These are phyloP conservation scores for Danielia oregonensis DNA, from an alignment of 805 yeast species.

Conservation along the genomic window DNA sequence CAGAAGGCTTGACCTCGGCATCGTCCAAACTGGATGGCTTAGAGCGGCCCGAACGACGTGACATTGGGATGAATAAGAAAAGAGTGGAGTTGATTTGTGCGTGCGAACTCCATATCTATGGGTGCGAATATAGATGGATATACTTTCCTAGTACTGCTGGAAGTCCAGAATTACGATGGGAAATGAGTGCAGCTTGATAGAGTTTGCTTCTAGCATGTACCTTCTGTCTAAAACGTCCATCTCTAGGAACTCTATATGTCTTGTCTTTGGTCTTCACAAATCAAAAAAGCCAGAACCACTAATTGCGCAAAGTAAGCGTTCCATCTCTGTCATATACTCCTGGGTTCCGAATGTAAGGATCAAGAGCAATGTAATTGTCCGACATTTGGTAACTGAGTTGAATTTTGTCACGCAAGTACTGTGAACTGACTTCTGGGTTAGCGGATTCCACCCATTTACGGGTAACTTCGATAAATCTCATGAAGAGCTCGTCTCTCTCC, in stretches of 20 bases:
- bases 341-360: constrained; percentile 79
- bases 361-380: constrained; percentile 63
- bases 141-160: too few relatives aligned
- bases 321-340: constrained; percentile 78
- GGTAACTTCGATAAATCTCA: constrained; percentile 60
- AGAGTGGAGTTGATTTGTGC: too few relatives aligned
- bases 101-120: too few relatives aligned
- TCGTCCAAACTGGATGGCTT: constrained; percentile 1
- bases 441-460: constrained; percentile 73
- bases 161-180: too few relatives aligned
- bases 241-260: too few relatives aligned
- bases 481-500: constrained; percentile 54
- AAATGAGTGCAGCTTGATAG: too few relatives aligned
- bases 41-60: constrained; percentile 16
- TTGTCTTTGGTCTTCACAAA: too few relatives aligned
- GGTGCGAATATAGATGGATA: too few relatives aligned
- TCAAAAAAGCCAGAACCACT: constrained; percentile 1
- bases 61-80: too few relatives aligned
- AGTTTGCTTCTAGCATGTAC: too few relatives aligned
- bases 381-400: constrained; percentile 50
- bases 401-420: constrained; percentile 52
- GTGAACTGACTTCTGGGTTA: constrained; percentile 44
- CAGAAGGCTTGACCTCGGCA: constrained; percentile 6
- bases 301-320: constrained; percentile 24
- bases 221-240: too few relatives aligned